Base-by-base conservation (phyloP, 2,329 filamentous ascomycete species). In the Zymoseptoria crescenta region DNA sequence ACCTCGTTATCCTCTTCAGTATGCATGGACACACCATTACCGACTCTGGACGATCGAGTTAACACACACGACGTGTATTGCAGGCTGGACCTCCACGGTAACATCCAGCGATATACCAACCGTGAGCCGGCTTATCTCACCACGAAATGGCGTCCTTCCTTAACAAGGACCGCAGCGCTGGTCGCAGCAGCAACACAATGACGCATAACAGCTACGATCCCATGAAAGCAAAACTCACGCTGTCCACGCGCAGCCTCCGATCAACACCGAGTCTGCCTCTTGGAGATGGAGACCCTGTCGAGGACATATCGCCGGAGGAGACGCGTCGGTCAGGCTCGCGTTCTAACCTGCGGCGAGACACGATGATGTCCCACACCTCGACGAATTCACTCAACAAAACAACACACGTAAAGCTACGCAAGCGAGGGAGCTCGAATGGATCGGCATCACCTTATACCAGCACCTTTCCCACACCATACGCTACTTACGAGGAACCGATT, bases 331-430 rank as follows among this genome's bases (percentile, higher is more conserved):
- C 59, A 30, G 30, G 27, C 51, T 56, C 59, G 9, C 54, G 53
- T 21, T 49, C 51, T 13, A 58, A 45, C 16, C 10, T 52, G 13
- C 49, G 54, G n/a, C 21, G 54, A n/a, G 56, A 61, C 49, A 56
- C 56, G 58, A 55, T 51, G 51, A 48, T 48, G 51, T 29, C 24
- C 4, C 20, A 24, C 24, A 28, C 51, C 8, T 52, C 51, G 51
- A 52, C 35, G n/a, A 7, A 29, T 29, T 62, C 64, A 57, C 60
- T 58, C 10, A 59, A 49, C 54, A 66, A 63, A 59, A 54, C 59
- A 9, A 57, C 58, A 50, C 68, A 68, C 61, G 60, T 62, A 49
- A 72, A 70, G 60, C 62, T 72, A 48, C 70, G 72, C 63, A 72
- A 70, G 63, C 63, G 71, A 41, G 63, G 60, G 55, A 62, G 62